A percentile compares a stretch with the other conserved stretches of the same genome.
Conservation (phyloP, 371 early-diverging fungal genomes). For the Parasitella parasitica region DNA sequence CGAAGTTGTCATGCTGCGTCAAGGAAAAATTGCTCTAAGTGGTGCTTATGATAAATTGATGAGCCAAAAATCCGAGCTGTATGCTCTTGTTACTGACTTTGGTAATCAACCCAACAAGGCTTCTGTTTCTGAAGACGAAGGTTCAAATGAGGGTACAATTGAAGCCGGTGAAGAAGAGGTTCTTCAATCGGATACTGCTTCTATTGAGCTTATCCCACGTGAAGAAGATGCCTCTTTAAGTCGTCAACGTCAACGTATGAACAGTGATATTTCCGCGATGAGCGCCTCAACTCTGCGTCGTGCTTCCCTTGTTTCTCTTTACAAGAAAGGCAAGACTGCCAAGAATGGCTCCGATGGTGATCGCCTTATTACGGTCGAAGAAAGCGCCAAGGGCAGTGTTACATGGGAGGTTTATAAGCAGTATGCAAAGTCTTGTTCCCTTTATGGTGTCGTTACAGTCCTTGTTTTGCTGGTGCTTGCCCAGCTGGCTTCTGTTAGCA, state of each 20-base stretch:
- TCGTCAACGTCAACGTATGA: conserved; percentile 37
- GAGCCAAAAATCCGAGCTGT: conserved; percentile 58
- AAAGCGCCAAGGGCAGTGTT: conserved; percentile 82
- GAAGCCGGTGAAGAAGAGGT: conserved; percentile 20
- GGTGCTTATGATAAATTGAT: conserved; percentile 73
- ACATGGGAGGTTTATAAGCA: conserved; percentile 65
- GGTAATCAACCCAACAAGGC: conserved; percentile 29
- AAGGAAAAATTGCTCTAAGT: conserved; percentile 75
- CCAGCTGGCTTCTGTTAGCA: conserved; percentile 55
- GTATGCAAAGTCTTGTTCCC: conserved; percentile 79
- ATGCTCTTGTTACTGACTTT: conserved; percentile 49
- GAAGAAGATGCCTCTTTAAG: conserved; percentile 40
- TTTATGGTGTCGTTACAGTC: conserved; percentile 51
- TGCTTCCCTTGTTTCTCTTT: conserved; percentile 53
- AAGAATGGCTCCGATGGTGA: conserved; percentile 22
- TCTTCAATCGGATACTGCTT: conserved; percentile 23
- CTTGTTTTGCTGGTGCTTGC: conserved; percentile 57
- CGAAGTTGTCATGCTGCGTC: conserved; percentile 69
- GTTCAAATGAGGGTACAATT: conserved; percentile 5
- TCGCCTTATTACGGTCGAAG: conserved; percentile 72
- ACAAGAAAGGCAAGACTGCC: conserved; percentile 15
- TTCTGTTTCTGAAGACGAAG: conserved; percentile 13
- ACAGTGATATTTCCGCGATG: conserved; percentile 36
- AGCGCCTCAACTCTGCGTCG: conserved; percentile 55
- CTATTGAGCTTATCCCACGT: conserved; percentile 33